phyloP scores from a whole-genome alignment of 2,329 filamentous ascomycete species.

The Mycocentrospora acerina region DNA sequence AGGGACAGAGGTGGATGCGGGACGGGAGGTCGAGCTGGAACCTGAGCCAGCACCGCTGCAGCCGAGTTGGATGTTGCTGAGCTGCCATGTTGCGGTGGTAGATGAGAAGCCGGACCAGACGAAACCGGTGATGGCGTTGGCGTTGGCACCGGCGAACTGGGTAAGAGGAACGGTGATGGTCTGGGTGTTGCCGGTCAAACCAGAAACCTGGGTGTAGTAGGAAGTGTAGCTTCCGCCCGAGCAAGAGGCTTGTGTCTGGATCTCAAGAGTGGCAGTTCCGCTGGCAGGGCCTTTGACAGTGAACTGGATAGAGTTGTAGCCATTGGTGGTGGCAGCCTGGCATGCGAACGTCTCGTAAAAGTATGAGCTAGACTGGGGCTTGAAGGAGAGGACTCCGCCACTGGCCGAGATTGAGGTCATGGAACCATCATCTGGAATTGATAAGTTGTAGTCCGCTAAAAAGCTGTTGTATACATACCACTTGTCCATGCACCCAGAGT shows the following conservation, averaged over 20 bases:
- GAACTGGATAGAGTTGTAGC: constrained; percentile 53
- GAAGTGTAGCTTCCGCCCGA: constrained; percentile 46
- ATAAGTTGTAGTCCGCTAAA: constrained; percentile 8
- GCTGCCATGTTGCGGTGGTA: constrained; percentile 47
- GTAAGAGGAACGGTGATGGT: constrained; percentile 54
- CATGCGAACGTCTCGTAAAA: constrained; percentile 58
- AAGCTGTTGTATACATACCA: constrained; percentile 18
- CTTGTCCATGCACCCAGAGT: constrained; percentile 39
- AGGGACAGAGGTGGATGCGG: constrained; percentile 6
- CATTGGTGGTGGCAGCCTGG: constrained; percentile 47
- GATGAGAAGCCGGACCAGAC: constrained; percentile 48
- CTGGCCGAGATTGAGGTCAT: constrained; percentile 49
- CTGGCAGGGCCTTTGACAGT: constrained; percentile 49
- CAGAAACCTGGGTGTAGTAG: constrained; percentile 47
- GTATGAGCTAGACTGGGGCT: constrained; percentile 52
- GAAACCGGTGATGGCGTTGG: constrained; percentile 51
- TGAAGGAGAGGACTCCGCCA: constrained; percentile 52
- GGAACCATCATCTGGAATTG: constrained; percentile 50
- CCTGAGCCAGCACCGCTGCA: constrained; percentile 34
- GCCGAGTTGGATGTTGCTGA: constrained; percentile 52
- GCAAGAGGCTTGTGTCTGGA: constrained; percentile 53
- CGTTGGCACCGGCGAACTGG: constrained; percentile 53
- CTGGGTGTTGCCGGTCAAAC: constrained; percentile 53
- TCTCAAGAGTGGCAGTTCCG: constrained; percentile 47
- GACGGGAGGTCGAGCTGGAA: constrained; percentile 4